phyloP scores from a whole-genome alignment of 1,284 basidiomycete species.

The Ustilago lituana region DNA sequence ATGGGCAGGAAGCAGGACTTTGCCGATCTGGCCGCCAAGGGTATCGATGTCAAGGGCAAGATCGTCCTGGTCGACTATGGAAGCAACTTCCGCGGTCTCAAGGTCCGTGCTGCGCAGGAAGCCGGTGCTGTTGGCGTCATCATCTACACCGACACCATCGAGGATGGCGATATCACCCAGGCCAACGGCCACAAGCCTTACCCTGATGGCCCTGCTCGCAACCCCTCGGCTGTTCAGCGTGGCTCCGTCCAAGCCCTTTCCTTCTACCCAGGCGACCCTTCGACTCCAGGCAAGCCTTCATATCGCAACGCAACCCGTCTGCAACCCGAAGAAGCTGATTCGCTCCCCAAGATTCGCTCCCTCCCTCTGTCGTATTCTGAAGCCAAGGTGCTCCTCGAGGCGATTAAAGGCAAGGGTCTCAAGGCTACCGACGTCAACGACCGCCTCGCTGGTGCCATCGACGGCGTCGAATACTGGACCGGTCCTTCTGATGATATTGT shows the following conservation, averaged over 20 bases:
- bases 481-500: constrained; percentile 65
- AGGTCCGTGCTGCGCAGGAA: constrained; percentile 84
- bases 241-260: constrained; percentile 83
- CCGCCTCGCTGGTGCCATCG: constrained; percentile 70
- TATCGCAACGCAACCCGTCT: constrained; percentile 82
- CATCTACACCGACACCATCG: constrained; percentile 88
- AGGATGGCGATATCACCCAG: constrained; percentile 83
- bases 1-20: constrained; percentile 84
- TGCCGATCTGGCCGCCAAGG: constrained; percentile 69
- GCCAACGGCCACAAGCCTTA: constrained; percentile 74
- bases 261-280: constrained; percentile 81
- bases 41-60: constrained; percentile 80
- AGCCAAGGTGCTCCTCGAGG: constrained; percentile 69
- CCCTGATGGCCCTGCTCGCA: constrained; percentile 86
- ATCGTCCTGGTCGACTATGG: constrained; percentile 89
- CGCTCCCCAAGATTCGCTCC: constrained; percentile 84
- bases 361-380: constrained; percentile 72
- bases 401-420: constrained; percentile 68
- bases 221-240: constrained; percentile 77
- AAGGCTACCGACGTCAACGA: constrained; percentile 73
- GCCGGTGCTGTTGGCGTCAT: constrained; percentile 74
- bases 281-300: constrained; percentile 85
- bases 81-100: constrained; percentile 79
- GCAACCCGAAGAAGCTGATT: constrained; percentile 71
- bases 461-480: constrained; percentile 70